Evolutionary conservation across 2,329 filamentous ascomycete species (phyloP).

Genomic region (Hypoxylon sp.): DNA sequence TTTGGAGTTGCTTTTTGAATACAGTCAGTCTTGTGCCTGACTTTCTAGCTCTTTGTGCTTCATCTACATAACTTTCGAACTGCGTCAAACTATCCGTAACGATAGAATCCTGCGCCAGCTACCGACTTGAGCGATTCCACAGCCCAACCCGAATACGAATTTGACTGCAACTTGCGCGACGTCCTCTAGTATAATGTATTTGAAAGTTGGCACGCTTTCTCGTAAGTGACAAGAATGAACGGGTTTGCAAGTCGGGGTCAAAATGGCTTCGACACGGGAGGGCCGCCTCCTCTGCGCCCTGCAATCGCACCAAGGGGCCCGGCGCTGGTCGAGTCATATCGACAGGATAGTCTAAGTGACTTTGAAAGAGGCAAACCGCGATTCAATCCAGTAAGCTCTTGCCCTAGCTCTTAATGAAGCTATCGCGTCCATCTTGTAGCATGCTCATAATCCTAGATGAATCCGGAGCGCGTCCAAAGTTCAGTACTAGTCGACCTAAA

Average conservation of each 20-base stretch:
- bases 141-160: slow-evolving; percentile 1
- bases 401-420: background rate
- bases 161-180: slow-evolving; percentile 5
- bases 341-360: slow-evolving; percentile 65
- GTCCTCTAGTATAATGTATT: slow-evolving; percentile 47
- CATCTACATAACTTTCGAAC: slow-evolving; percentile 5
- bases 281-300: slow-evolving; percentile 45
- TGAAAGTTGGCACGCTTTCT: slow-evolving; percentile 24
- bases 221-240: slow-evolving; percentile 49
- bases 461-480: slow-evolving; percentile 64
- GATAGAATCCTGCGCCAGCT: slow-evolving; percentile 24
- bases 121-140: slow-evolving; percentile 17
- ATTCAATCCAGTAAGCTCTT: slow-evolving; percentile 68
- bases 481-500: slow-evolving; percentile 71
- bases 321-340: slow-evolving; percentile 70
- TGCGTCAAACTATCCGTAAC: background rate
- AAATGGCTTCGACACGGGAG: slow-evolving; percentile 45
- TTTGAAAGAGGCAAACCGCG: slow-evolving; percentile 67
- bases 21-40: background rate
- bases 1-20: slow-evolving; percentile 4
- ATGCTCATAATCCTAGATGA: slow-evolving; percentile 58
- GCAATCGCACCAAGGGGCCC: slow-evolving; percentile 59
- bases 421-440: background rate
- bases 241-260: slow-evolving; percentile 43
- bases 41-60: background rate